phyloP scores from a whole-genome alignment of 2,329 filamentous ascomycete species.

The Passalora sequoiae region DNA sequence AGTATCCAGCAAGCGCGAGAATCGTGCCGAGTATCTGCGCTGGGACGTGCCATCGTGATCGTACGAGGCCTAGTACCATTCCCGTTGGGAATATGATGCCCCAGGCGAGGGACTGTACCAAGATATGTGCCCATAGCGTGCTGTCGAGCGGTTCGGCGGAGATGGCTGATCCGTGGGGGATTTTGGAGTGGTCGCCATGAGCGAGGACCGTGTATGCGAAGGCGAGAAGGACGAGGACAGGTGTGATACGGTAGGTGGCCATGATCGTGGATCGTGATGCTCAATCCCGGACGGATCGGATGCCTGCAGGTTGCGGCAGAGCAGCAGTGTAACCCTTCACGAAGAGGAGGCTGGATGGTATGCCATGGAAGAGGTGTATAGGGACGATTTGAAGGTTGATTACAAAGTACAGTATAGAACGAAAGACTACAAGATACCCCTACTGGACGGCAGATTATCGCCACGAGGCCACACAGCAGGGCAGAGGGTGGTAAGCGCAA shows the following conservation, averaged over 20 bases:
- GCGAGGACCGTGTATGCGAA: constrained; percentile 29
- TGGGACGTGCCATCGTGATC: constrained; percentile 91
- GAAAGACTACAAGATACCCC: too few relatives aligned
- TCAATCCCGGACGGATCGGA: too few relatives aligned
- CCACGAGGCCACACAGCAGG: background rate
- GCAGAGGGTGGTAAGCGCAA: background rate
- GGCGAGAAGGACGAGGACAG: constrained; percentile 13
- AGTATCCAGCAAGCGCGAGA: constrained; percentile 77
- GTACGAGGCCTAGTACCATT: constrained; percentile 90
- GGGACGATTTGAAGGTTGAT: background rate
- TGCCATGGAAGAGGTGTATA: background rate
- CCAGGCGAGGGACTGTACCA: constrained; percentile 80
- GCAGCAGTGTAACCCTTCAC: background rate
- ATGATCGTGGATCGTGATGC: constrained; percentile 10
- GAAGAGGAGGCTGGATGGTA: background rate
- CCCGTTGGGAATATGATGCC: constrained; percentile 88
- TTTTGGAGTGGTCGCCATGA: constrained; percentile 53
- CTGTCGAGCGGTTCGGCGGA: constrained; percentile 76
- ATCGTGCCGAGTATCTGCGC: constrained; percentile 69
- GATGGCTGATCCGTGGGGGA: constrained; percentile 64
- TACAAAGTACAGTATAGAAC: too few relatives aligned
- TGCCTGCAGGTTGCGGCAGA: too few relatives aligned
- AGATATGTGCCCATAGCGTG: constrained; percentile 89
- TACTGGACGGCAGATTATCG: too few relatives aligned
- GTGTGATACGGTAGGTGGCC: constrained; percentile 26